phyloP scores from a whole-genome alignment of 345 rosid genomes.

The Schrenkiella parvula region DNA sequence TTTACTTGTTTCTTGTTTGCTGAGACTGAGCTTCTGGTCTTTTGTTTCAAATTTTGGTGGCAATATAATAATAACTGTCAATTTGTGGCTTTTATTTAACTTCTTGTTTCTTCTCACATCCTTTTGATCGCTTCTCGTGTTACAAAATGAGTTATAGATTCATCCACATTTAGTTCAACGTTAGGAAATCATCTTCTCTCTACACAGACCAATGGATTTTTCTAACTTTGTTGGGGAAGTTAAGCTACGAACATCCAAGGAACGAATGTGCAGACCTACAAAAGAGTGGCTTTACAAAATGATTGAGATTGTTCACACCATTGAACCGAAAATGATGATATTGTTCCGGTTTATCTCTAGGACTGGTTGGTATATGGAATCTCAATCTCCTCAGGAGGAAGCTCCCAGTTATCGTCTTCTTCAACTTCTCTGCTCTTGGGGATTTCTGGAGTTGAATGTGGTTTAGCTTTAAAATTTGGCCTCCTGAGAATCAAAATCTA shows the following conservation, averaged over 20 bases:
- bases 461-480: conserved; percentile 15
- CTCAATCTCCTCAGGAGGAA: conserved; percentile 23
- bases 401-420: conserved; percentile 27
- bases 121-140: neutral
- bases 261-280: neutral
- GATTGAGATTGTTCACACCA: neutral
- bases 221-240: neutral
- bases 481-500: conserved; percentile 2
- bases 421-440: conserved; percentile 5
- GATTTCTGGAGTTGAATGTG: neutral
- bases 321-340: neutral
- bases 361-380: conserved; percentile 22
- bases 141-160: neutral
- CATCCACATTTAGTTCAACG: neutral
- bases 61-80: neutral
- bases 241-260: neutral
- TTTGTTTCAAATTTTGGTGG: conserved; percentile 18
- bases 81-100: neutral
- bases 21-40: conserved; percentile 4
- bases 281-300: neutral
- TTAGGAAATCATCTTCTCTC: neutral
- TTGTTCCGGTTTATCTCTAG: neutral
- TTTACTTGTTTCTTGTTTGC: neutral
- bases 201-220: neutral
- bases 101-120: neutral